Evolutionary conservation across 805 yeast species (phyloP), one percentile per base, ranked within the genome.

Genomic region (Pichia rugopelliculosa): DNA sequence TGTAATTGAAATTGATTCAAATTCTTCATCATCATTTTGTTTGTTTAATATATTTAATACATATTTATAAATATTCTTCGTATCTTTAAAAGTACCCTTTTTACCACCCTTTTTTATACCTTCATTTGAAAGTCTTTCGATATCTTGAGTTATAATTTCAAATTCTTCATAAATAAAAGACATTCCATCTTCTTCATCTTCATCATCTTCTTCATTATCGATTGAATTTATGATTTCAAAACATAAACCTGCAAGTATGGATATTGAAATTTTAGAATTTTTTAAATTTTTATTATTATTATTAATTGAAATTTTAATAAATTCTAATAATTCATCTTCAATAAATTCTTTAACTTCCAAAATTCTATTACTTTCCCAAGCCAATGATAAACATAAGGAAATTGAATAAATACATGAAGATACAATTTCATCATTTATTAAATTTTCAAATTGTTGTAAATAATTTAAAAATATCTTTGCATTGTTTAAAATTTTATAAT

Each of bases 11-110:
- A 77, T 66, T 13, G 34, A 27, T 24, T 50, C 53, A 8, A 51
- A 37, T 11, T 50, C 50, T 10, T 30, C 20, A 27, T 23, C 24
- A 17, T 11, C 33, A 21, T 23, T 25, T 33, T 37, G 36, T 17
- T 58, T 57, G 44, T 68, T 69, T 11, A 81, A 65, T 0, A 84
- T 78, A 34, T 63, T 63, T 37, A 73, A 60, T 18, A 80, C 77
- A 50, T 82, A 84, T 57, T 81, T 70, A 60, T 81, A 79, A 1
- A 82, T 69, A 1, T 86, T 75, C 51, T 78, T 77, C 23, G 77
- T 69, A 36, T 75, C 79, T 50, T 79, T 82, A 30, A 30, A 30
- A n/a, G 17, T 18, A 51, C 80, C 86, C 57, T 76, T 79, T 54
- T 83, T 83, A 24, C 82, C 75, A 3, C 80, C 59, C 45, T 72